Base-by-base conservation (phyloP, 129 eudicot genomes). In the Pseudognaphalium luteoalbum region DNA sequence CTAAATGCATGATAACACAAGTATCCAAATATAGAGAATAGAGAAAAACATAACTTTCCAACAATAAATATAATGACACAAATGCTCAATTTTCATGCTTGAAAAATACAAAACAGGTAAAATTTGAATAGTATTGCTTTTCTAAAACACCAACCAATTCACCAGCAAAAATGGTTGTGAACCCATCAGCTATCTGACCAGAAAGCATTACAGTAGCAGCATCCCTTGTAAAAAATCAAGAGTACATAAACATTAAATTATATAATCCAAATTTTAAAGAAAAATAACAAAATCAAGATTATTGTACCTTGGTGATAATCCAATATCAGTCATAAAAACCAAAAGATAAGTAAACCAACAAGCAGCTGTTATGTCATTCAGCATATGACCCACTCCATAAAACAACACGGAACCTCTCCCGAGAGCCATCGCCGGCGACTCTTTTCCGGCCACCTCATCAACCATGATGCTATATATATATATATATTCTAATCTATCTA, bases 331-430 rank as follows among this genome's bases (percentile, higher is more conserved):
- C 76, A 93, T 75, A 85, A 88, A 93, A 34, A 93, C 92, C 76
- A 93, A 78, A 78, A 93, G 94, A 83, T 93, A 93, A 33, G 98
- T 93, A 64, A 90, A 93, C 98, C 98, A 93, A 72, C 98, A 93
- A 2, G 98, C 89, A 15, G 96, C 86, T 74, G 98, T 90, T 71
- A 90, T 85, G 89, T 93, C 98, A 85, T 93, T 93, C n/a, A 93
- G 88, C 96, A 93, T 90, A 83, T 93, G 98, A 7, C 98, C 98
- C 20, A 90, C 91, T 1, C 95, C 98, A 81, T 93, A 93, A 72
- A 75, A 85, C 33, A 93, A 80, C 5, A 93, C 89, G 14, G 96
- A 82, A 19, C 79, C 77, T 82, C 96, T 85, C 71, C 87, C 85
- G 2, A 90, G 58, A 68, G 89, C 92, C 70, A 73, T 76, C 60